phyloP scores from a whole-genome alignment of 2,329 filamentous ascomycete species.

The Cyphellophora europaea region DNA sequence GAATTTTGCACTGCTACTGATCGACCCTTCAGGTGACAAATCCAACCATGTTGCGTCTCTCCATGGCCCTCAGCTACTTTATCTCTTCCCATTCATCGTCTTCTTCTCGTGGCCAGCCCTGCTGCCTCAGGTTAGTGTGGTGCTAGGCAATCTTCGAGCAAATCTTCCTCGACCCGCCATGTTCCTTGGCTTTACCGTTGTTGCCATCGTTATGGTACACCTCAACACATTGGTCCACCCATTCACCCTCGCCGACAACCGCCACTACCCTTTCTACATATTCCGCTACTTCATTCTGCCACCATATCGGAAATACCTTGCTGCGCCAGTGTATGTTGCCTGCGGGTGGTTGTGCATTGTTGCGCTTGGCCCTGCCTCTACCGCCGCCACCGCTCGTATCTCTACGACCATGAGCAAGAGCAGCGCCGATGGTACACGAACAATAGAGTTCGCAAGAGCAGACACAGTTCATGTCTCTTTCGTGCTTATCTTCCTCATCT shows the following conservation, averaged over 20 bases:
- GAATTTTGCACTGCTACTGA: slow-evolving; percentile 30
- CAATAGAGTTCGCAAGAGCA: not conserved
- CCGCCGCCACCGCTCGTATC: slow-evolving; percentile 6
- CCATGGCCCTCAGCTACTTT: slow-evolving; percentile 86
- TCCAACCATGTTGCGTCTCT: slow-evolving; percentile 85
- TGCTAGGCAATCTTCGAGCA: slow-evolving; percentile 26
- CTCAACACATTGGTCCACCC: slow-evolving; percentile 92
- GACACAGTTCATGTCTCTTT: slow-evolving; percentile 37
- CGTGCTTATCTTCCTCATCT: slow-evolving; percentile 53
- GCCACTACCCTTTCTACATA: slow-evolving; percentile 95
- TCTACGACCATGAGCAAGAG: slow-evolving; percentile 13
- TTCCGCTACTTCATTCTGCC: slow-evolving; percentile 64
- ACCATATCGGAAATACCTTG: slow-evolving; percentile 56
- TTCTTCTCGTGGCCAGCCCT: slow-evolving; percentile 85
- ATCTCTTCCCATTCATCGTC: slow-evolving; percentile 80
- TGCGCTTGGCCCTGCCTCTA: slow-evolving; percentile 38
- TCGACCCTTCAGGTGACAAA: slow-evolving; percentile 56
- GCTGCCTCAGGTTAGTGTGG: slow-evolving; percentile 36
- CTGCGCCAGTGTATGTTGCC: slow-evolving; percentile 60
- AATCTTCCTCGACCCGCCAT: slow-evolving; percentile 31
- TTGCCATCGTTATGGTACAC: slow-evolving; percentile 48
- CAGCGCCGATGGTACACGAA: slow-evolving; percentile 9
- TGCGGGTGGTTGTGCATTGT: slow-evolving; percentile 61
- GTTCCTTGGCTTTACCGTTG: slow-evolving; percentile 24
- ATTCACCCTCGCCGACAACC: slow-evolving; percentile 91